Evolutionary conservation across 73 alveolate species (phyloP), one percentile per base, ranked within the genome.

Genomic region (Urostyla sp.): DNA sequence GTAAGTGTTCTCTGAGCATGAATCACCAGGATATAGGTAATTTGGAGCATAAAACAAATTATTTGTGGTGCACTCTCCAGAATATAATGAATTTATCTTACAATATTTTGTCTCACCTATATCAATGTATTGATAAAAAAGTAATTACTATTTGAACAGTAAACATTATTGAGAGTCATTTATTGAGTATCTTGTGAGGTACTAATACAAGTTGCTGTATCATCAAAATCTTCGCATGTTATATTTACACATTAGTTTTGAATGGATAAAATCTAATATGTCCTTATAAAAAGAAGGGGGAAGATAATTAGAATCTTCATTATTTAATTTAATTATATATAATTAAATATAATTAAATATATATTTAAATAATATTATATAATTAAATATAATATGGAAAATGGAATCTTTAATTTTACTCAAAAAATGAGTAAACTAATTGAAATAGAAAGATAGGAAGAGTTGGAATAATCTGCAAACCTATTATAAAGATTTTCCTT

Each of bases 381-480:
- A n/a, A n/a, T n/a, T n/a, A n/a, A n/a, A n/a, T n/a, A n/a, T n/a
- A 78, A 40, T 18, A 78, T 78, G 89, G 89, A 78, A 36, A 23
- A 69, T 15, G 38, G 27, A 24, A 45, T 78, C 20, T 43, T 16
- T n/a, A 27, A 35, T 34, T 60, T 74, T n/a, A 45, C 85, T 2
- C 53, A 26, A 23, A 80, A 66, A 59, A 43, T 80, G 60, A 34
- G 24, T 7, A 67, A 48, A 56, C 67, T 80, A n/a, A 66, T 80
- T 5, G 66, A 26, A n/a, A 44, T 80, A n/a, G 90, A 80, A 58
- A 43, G 90, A 21, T 31, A 67, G 53, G 84, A 75, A 16, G 90
- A 80, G 67, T 21, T 80, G 1, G 85, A 80, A 13, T 84, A 80
- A 40, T 80, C 78, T 28, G 90, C 78, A 31, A 51, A 7, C 15